phyloP scores from a whole-genome alignment of 2,329 filamentous ascomycete genomes.

The Sclerotiophoma versabilis region DNA sequence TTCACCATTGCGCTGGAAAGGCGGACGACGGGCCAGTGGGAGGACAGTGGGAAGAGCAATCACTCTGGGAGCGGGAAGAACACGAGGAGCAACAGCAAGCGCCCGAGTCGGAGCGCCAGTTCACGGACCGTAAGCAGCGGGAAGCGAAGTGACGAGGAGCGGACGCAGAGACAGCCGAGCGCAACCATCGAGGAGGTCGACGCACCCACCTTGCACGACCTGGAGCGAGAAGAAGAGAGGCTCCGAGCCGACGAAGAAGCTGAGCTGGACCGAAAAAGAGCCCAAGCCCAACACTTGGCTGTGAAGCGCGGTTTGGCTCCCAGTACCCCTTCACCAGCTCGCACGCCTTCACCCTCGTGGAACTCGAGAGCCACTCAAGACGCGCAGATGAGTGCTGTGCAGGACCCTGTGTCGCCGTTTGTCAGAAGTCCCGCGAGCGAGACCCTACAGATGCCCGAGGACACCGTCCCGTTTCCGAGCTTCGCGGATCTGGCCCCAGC shows the following conservation, averaged over 20 bases:
- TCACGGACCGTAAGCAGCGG: slow-evolving; percentile 1
- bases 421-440: slow-evolving; percentile 29
- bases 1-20: slow-evolving; percentile 84
- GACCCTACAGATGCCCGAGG: slow-evolving; percentile 6
- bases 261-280: slow-evolving; percentile 60
- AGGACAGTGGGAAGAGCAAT: slow-evolving; percentile 75
- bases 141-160: neutral
- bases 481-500: slow-evolving; percentile 26
- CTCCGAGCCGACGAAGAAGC: slow-evolving; percentile 63
- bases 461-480: slow-evolving; percentile 27
- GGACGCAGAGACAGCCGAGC: neutral
- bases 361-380: too few species aligned
- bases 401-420: slow-evolving; percentile 23
- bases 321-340: slow-evolving; percentile 10
- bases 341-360: too few species aligned
- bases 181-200: neutral
- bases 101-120: slow-evolving; percentile 36
- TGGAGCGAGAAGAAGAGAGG: slow-evolving; percentile 65
- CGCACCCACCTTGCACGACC: slow-evolving; percentile 59
- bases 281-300: slow-evolving; percentile 64
- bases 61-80: slow-evolving; percentile 55
- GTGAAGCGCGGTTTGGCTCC: slow-evolving; percentile 58
- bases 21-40: slow-evolving; percentile 63
- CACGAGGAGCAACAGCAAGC: slow-evolving; percentile 52
- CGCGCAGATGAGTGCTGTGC: slow-evolving; percentile 16